Evolutionary conservation across 345 rosid genomes (phyloP), one percentile per base, ranked within the genome.

Genomic region (Populus simonii): DNA sequence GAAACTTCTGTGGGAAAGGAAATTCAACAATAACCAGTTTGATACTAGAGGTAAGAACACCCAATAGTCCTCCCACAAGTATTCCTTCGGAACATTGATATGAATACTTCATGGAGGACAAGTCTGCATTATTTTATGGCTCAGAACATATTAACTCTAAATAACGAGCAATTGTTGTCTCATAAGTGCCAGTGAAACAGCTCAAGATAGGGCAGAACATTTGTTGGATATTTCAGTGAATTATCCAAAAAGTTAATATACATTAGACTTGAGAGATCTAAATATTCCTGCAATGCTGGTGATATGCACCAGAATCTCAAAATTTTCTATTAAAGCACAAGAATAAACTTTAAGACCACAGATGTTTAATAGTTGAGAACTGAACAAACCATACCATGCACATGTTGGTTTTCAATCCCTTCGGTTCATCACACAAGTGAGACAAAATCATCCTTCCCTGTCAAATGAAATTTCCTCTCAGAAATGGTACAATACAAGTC

Each of bases 381-480:
- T 17, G 18, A 67, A 73, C 72, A 55, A 61, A 49, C 23, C 85
- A 81, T 96, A 96, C 99, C 97, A 96, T 80, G 90, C 99, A 93
- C 99, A 96, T 96, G 80, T 96, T 91, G 76, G 99, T 96, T 86
- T 96, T 96, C 77, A 96, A 84, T 82, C 99, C 99, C 84, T 92
- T 96, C 20, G 98, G 97, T 83, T 96, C 99, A 83, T 96, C 98
- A 79, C 99, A 96, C 86, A 96, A 83, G 84, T 96, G 99, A 78
- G 99, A 93, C 81, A 96, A 88, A 87, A 96, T 94, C 99, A 96
- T 94, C 85, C 99, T 90, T 84, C 99, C 99, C 99, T 96, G 93
- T 72, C 79, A 85, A 84, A 72, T 66, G 33, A 80, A 82, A 67
- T 72, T 35, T 36, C 39, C 47, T 33, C 51, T 83, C 53, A 83